Evolutionary conservation across 176 grass and related monocot species (phyloP).

Genomic region (Carex scoparia): DNA sequence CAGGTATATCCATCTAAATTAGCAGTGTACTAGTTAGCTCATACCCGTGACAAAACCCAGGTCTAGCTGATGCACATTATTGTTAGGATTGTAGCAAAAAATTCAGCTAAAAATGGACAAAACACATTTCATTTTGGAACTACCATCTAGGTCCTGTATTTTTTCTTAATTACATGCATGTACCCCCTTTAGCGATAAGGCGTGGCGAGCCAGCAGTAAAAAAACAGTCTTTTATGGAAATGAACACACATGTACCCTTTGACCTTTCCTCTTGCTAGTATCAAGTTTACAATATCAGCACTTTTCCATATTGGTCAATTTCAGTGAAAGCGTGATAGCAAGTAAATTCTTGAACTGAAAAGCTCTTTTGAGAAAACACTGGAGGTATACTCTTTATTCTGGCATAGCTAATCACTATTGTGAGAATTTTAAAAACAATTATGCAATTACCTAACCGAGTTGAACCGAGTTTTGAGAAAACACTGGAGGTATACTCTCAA

Average conservation of each 20-base stretch:
- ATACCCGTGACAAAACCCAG: neutral
- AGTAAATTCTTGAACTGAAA: neutral
- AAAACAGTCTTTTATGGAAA: too few species aligned
- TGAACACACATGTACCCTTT: neutral
- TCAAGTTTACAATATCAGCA: neutral
- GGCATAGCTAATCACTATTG: neutral
- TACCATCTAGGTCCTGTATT: neutral
- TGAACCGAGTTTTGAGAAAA: neutral
- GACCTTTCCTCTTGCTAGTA: neutral
- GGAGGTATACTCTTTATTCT: neutral
- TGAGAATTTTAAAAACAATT: neutral
- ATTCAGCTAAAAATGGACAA: neutral
- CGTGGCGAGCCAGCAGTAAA: too few species aligned
- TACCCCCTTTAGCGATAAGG: neutral
- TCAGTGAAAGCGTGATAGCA: neutral
- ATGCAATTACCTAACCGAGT: neutral
- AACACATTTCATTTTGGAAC: neutral
- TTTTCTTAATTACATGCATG: neutral
- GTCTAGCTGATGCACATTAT: neutral
- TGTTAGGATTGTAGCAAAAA: neutral
- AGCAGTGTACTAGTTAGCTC: neutral
- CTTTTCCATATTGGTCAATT: neutral
- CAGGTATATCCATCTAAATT: conserved; percentile 45
- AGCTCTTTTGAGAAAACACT: neutral
- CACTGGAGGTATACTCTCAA: neutral